phyloP scores from a whole-genome alignment of 257 asterid species.

The Cruciata laevipes region DNA sequence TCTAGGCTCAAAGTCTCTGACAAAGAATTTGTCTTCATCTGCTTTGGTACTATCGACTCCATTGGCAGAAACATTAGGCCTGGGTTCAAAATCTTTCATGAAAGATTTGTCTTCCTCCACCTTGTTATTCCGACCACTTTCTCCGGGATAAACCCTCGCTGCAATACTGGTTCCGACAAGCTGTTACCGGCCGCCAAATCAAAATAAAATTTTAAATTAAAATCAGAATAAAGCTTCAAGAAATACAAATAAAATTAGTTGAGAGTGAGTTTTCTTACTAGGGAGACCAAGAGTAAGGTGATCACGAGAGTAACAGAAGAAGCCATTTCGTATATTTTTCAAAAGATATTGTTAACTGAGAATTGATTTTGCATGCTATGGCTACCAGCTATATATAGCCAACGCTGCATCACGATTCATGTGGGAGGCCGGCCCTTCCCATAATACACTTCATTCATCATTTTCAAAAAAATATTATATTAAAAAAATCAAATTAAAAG shows the following conservation, averaged over 20 bases:
- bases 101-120: background rate
- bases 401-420: background rate
- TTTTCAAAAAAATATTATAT: too few species aligned
- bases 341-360: background rate
- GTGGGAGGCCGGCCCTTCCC: background rate
- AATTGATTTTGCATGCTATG: background rate
- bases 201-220: too few species aligned
- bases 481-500: too few species aligned
- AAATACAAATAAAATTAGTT: too few species aligned
- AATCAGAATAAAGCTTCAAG: too few species aligned
- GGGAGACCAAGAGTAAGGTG: conserved; percentile 24
- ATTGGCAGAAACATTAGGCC: background rate
- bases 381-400: background rate
- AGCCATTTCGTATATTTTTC: conserved; percentile 17
- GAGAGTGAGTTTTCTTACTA: conserved; percentile 20
- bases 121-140: conserved; percentile 12
- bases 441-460: too few species aligned
- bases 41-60: too few species aligned
- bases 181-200: conserved; percentile 15
- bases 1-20: conserved; percentile 12
- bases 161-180: conserved; percentile 8
- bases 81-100: background rate
- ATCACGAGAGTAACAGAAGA: conserved; percentile 8
- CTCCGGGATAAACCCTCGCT: conserved; percentile 17
- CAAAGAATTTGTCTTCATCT: background rate